Evolutionary conservation across 345 rosid genomes (phyloP).

Genomic region (Acer campestre): DNA sequence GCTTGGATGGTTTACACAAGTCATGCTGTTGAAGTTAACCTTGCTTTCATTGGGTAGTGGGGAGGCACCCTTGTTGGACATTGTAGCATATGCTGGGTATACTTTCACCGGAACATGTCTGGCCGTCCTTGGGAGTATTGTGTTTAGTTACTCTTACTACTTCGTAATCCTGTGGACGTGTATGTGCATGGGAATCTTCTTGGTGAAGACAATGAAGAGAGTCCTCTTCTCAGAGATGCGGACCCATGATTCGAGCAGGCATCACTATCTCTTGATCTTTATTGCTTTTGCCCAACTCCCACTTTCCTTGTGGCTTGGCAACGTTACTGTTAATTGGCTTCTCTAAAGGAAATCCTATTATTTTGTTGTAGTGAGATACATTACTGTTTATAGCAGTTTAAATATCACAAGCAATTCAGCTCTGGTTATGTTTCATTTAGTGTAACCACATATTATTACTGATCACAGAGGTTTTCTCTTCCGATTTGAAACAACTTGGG

Average conservation of each 20-base stretch:
- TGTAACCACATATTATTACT: neutral
- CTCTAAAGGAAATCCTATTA: slow-evolving; percentile 36
- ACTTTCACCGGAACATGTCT: slow-evolving; percentile 75
- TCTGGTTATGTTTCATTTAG: slow-evolving; percentile 12
- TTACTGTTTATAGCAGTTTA: slow-evolving; percentile 20
- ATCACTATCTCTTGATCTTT: slow-evolving; percentile 82
- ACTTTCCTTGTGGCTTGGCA: slow-evolving; percentile 89
- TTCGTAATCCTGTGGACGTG: slow-evolving; percentile 80
- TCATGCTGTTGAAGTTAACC: slow-evolving; percentile 75
- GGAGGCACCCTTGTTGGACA: slow-evolving; percentile 89
- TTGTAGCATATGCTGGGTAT: slow-evolving; percentile 89
- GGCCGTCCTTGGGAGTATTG: slow-evolving; percentile 74
- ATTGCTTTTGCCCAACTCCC: slow-evolving; percentile 92
- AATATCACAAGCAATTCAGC: slow-evolving; percentile 12
- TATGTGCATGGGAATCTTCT: slow-evolving; percentile 81
- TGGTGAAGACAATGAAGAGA: slow-evolving; percentile 97
- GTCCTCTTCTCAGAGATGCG: slow-evolving; percentile 92
- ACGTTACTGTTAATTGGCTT: slow-evolving; percentile 87
- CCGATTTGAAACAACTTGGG: too few relatives aligned
- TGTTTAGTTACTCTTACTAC: slow-evolving; percentile 73
- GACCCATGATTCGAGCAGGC: slow-evolving; percentile 85
- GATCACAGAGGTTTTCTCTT: too few relatives aligned
- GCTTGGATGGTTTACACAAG: slow-evolving; percentile 88
- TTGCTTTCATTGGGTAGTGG: slow-evolving; percentile 84
- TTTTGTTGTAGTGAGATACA: slow-evolving; percentile 29